phyloP scores from a whole-genome alignment of 805 yeast species.

The Saccharomycopsis lassenensis region DNA sequence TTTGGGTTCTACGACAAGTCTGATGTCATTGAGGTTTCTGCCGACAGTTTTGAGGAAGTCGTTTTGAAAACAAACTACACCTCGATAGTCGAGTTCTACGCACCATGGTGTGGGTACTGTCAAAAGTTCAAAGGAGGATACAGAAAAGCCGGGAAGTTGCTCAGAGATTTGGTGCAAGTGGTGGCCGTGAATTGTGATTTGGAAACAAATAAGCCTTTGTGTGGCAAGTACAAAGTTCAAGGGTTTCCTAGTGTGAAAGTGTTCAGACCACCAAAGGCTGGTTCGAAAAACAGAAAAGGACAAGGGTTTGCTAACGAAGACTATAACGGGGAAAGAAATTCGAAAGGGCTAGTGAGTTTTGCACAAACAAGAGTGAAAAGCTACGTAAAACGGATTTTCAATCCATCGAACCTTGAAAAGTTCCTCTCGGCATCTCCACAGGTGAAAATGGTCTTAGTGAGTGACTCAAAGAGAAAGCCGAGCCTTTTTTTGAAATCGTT shows the following conservation, averaged over 20 bases:
- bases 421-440: constrained; percentile 17
- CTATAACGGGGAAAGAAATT: constrained; percentile 51
- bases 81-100: constrained; percentile 78
- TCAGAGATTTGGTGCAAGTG: constrained; percentile 48
- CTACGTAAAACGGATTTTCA: constrained; percentile 43
- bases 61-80: constrained; percentile 66
- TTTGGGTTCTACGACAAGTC: constrained; percentile 33
- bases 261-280: constrained; percentile 69
- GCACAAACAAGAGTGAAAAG: constrained; percentile 51
- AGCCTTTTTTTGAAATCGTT: constrained; percentile 52
- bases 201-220: constrained; percentile 52
- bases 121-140: constrained; percentile 55
- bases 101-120: constrained; percentile 99
- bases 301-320: constrained; percentile 39
- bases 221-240: constrained; percentile 50
- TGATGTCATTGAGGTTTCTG: constrained; percentile 45
- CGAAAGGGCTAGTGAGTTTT: constrained; percentile 43
- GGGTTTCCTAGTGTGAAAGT: constrained; percentile 82
- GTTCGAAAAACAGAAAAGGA: constrained; percentile 20
- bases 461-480: constrained; percentile 32
- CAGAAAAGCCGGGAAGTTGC: constrained; percentile 48
- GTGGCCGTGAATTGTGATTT: constrained; percentile 85
- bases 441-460: constrained; percentile 38
- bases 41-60: constrained; percentile 52
- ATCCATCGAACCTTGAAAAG: constrained; percentile 24